Evolutionary conservation across 768 basidiomycete species (phyloP).

Genomic region (Suillus subluteus): DNA sequence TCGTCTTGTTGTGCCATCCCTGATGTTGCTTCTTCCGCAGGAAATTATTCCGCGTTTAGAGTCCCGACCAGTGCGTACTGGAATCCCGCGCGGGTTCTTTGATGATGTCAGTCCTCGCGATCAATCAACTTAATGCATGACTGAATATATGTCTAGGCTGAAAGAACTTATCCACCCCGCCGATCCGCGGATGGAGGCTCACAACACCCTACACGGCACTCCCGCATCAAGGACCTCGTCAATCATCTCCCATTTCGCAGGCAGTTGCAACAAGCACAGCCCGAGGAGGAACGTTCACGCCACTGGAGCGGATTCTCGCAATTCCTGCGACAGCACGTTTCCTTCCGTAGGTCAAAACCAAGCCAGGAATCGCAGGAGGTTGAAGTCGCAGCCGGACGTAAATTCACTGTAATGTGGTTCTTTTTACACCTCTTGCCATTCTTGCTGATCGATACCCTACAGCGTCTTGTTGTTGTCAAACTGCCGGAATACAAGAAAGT

Average conservation of each 20-base stretch:
- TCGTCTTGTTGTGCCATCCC: not conserved
- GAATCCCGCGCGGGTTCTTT: not conserved
- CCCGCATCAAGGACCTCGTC: not conserved
- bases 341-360: not conserved
- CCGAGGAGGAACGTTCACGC: not conserved
- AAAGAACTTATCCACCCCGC: not conserved
- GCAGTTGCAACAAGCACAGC: not conserved
- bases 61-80: not conserved
- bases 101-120: not conserved
- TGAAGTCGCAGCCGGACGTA: conserved; percentile 6
- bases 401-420: not conserved
- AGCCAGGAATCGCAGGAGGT: not conserved
- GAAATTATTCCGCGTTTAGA: not conserved
- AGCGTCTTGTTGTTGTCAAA: not conserved
- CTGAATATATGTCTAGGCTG: not conserved
- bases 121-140: not conserved
- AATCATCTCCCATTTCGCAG: not conserved
- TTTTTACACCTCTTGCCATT: too few relatives aligned
- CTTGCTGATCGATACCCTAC: not conserved
- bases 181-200: not conserved
- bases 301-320: not conserved
- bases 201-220: not conserved
- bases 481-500: conserved; percentile 3
- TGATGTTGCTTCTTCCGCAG: not conserved
- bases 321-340: not conserved